Evolutionary conservation across 2,329 filamentous ascomycete species (phyloP).

Genomic region (Aspergillus eucalypticola): DNA sequence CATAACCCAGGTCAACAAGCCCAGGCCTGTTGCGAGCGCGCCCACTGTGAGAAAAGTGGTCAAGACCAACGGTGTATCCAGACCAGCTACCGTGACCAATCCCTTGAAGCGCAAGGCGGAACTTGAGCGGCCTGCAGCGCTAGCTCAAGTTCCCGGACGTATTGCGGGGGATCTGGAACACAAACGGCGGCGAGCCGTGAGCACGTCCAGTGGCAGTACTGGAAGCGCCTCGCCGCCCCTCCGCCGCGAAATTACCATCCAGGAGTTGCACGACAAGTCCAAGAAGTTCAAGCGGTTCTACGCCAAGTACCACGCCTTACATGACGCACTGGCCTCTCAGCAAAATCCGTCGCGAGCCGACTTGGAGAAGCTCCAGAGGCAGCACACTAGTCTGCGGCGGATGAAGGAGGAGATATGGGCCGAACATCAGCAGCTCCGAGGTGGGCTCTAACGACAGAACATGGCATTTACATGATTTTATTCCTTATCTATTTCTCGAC

Average conservation of each 20-base stretch:
- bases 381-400: constrained; percentile 55
- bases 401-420: constrained; percentile 61
- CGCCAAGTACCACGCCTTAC: constrained; percentile 58
- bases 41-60: constrained; percentile 23
- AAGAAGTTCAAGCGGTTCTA: constrained; percentile 59
- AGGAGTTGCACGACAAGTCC: constrained; percentile 44
- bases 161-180: constrained; percentile 43
- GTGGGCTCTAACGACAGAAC: constrained; percentile 20
- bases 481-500: constrained; percentile 4
- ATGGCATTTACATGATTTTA: constrained; percentile 11
- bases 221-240: constrained; percentile 44
- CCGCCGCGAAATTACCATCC: constrained; percentile 38
- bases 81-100: constrained; percentile 31
- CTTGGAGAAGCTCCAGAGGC: constrained; percentile 54
- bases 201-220: constrained; percentile 44
- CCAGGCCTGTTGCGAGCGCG: constrained; percentile 24
- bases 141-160: constrained; percentile 24
- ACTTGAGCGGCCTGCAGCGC: constrained; percentile 30
- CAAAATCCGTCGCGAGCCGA: constrained; percentile 51
- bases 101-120: constrained; percentile 46
- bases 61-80: constrained; percentile 31
- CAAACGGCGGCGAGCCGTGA: constrained; percentile 41
- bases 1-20: constrained; percentile 40
- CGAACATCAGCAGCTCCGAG: constrained; percentile 41
- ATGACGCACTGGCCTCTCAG: constrained; percentile 47